These are phyloP conservation scores for Hylodesmum podocarpum DNA, from an alignment of 306 rosid species.

Conservation along the genomic window DNA sequence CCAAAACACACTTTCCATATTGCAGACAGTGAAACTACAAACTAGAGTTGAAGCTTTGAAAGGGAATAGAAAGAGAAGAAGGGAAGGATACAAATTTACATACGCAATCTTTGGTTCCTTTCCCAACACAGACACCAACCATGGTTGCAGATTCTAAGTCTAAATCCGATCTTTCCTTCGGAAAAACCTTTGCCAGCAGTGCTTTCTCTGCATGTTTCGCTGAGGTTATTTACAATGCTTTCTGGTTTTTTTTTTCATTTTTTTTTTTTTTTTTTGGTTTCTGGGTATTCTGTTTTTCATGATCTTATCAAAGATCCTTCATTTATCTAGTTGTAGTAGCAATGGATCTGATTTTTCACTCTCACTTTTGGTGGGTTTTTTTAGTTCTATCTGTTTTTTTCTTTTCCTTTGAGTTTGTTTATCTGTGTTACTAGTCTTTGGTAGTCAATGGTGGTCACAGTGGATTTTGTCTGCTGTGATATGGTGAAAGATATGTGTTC, in stretches of 20 bases:
- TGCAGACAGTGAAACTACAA: not conserved
- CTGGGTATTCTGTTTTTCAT: not conserved
- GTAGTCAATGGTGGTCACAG: not conserved
- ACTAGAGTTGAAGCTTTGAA: not conserved
- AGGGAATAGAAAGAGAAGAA: not conserved
- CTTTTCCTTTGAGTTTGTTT: not conserved
- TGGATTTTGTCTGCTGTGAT: not conserved
- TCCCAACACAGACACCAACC: not conserved
- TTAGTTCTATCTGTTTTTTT: not conserved
- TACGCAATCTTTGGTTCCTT: conserved; percentile 10
- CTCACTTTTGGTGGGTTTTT: not conserved
- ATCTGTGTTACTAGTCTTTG: not conserved
- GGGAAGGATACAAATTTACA: not conserved
- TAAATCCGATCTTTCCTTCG: conserved; percentile 66
- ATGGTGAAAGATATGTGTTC: not conserved
- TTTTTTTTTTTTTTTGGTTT: not conserved
- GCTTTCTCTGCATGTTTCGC: conserved; percentile 78
- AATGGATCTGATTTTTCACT: not conserved
- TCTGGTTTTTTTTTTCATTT: not conserved
- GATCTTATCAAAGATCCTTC: not conserved
- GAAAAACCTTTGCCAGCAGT: conserved; percentile 60
- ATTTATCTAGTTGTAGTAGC: not conserved
- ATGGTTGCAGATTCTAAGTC: conserved; percentile 68
- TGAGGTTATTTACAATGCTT: conserved; percentile 44
- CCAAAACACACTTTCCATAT: not conserved